These are phyloP conservation scores for Phialocephala subalpina DNA, from an alignment of 2,329 filamentous ascomycete species.

Conservation along the genomic window DNA sequence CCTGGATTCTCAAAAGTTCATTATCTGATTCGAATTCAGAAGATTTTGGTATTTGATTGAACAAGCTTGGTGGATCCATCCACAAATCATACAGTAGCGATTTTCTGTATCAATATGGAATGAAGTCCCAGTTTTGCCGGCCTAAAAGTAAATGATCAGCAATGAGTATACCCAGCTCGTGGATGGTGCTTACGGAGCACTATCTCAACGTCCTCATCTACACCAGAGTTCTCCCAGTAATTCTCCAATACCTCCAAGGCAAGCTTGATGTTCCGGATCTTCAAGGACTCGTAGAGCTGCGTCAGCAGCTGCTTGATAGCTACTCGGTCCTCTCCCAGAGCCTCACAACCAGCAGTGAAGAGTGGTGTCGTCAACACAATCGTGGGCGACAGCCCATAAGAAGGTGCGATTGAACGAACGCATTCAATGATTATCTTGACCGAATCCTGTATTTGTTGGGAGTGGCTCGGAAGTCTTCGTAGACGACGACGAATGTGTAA, in stretches of 20 bases:
- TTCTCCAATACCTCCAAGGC: slow-evolving; percentile 50
- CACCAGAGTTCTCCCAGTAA: slow-evolving; percentile 43
- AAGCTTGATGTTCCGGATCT: slow-evolving; percentile 51
- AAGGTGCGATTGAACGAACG: slow-evolving; percentile 48
- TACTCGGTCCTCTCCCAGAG: slow-evolving; percentile 46
- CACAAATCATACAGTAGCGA: background rate
- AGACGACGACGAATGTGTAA: slow-evolving; percentile 51
- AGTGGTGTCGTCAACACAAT: slow-evolving; percentile 52
- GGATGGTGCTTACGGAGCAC: slow-evolving; percentile 44
- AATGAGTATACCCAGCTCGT: background rate
- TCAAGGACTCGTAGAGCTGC: slow-evolving; percentile 48
- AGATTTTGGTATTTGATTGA: background rate
- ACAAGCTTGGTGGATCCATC: background rate
- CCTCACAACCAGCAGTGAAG: slow-evolving; percentile 52
- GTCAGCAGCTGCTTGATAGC: slow-evolving; percentile 45
- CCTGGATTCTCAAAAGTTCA: too few relatives aligned
- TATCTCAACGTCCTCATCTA: slow-evolving; percentile 48
- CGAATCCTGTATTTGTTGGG: slow-evolving; percentile 22
- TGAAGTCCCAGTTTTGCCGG: slow-evolving; percentile 26
- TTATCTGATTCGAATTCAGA: background rate
- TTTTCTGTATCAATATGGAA: slow-evolving; percentile 27
- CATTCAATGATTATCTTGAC: slow-evolving; percentile 48
- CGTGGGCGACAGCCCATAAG: slow-evolving; percentile 49
- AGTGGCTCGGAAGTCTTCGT: slow-evolving; percentile 39
- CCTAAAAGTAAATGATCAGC: slow-evolving; percentile 10